phyloP scores from a whole-genome alignment of 306 rosid species.

The Urtica urens region DNA sequence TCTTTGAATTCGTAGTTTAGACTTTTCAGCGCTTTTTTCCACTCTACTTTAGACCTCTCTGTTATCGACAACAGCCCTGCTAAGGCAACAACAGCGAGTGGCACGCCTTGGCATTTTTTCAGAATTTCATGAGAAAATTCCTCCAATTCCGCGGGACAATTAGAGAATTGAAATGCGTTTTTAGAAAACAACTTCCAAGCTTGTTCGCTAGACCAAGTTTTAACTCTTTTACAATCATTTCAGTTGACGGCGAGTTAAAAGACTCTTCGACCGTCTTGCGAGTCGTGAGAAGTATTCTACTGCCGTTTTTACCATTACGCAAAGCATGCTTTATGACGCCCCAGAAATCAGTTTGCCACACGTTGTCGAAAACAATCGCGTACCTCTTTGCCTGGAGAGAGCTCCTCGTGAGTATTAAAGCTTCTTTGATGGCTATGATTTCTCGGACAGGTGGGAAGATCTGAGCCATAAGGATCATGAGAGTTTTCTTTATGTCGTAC shows the following conservation, averaged over 20 bases:
- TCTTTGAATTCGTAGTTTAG: not conserved
- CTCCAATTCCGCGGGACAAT: constrained; percentile 1
- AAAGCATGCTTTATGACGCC: not conserved
- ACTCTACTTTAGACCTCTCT: not conserved
- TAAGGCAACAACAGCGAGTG: constrained; percentile 2
- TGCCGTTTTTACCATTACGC: not conserved
- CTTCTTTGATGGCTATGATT: not conserved
- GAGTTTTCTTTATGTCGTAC: not conserved
- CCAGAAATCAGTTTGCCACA: constrained; percentile 9
- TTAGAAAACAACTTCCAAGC: constrained; percentile 9
- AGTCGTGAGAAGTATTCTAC: constrained; percentile 17
- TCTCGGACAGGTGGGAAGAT: not conserved
- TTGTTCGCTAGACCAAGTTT: not conserved
- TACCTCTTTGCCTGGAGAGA: constrained; percentile 9
- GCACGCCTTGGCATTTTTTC: constrained; percentile 9
- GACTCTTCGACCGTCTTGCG: not conserved
- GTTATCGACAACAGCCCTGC: constrained; percentile 2
- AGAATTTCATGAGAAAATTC: constrained; percentile 7
- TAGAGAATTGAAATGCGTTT: not conserved
- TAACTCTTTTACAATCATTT: not conserved
- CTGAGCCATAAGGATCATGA: not conserved
- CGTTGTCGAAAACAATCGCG: constrained; percentile 12
- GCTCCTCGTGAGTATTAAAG: not conserved
- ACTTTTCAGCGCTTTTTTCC: not conserved
- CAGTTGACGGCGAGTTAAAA: too few relatives aligned